A percentile compares a stretch with the other conserved stretches of the same genome.
Evolutionary conservation across 2,329 filamentous ascomycete species (phyloP).

Genomic region (Cytospora piceae): DNA sequence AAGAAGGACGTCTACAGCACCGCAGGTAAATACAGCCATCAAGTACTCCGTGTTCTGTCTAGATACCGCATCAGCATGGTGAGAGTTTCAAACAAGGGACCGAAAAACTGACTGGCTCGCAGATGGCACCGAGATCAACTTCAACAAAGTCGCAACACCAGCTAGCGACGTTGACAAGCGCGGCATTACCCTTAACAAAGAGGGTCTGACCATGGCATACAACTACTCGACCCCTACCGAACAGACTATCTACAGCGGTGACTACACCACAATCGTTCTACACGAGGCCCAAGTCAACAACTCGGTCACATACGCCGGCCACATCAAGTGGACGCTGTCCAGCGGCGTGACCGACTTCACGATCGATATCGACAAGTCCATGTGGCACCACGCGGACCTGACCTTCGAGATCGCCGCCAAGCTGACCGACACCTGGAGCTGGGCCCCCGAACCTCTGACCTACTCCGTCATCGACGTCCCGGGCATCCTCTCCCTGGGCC

Average conservation of each 20-base stretch:
- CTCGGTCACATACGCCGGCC: constrained; percentile 34
- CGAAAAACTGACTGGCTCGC: background rate
- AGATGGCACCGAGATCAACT: constrained; percentile 32
- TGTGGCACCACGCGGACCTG: constrained; percentile 31
- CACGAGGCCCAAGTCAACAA: constrained; percentile 33
- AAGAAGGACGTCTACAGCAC: constrained; percentile 35
- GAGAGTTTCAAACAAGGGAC: background rate
- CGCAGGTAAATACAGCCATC: constrained; percentile 27
- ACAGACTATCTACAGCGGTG: constrained; percentile 31
- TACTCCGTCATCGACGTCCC: constrained; percentile 33
- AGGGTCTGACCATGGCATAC: constrained; percentile 33
- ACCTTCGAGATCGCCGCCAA: constrained; percentile 31
- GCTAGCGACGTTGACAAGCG: constrained; percentile 29
- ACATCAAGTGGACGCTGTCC: constrained; percentile 33
- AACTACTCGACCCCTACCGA: constrained; percentile 31
- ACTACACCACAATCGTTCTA: constrained; percentile 32
- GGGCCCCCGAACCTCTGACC: constrained; percentile 17
- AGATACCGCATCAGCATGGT: background rate
- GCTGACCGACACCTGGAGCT: constrained; percentile 31
- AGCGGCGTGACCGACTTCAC: constrained; percentile 33
- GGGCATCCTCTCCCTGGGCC: constrained; percentile 27
- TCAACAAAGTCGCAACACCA: constrained; percentile 31
- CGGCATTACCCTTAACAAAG: constrained; percentile 32
- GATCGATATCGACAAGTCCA: constrained; percentile 33
- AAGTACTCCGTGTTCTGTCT: too few relatives aligned